Evolutionary conservation across 495 filamentous ascomycete species (phyloP), one percentile per base, ranked within the genome.

Genomic region (Neurospora tetraspora): DNA sequence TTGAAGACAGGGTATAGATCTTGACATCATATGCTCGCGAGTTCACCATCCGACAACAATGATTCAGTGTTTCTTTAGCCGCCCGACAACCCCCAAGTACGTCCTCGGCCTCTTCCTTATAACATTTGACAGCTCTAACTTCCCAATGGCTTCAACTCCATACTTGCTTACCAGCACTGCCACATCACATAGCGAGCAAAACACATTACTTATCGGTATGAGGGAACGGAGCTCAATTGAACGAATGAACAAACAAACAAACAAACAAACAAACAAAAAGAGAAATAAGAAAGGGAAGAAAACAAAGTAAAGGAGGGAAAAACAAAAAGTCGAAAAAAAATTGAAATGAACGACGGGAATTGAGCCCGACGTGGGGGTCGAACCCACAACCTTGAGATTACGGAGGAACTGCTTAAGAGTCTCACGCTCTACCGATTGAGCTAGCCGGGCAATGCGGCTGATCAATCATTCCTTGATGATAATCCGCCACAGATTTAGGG

Each of bases 351-450:
- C 45, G 45, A 23, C 45, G 45, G 45, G 45, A 53, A 53, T 53
- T 53, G 45, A 53, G 45, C 45, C 45, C 45, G 45, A 53, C 45
- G 45, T 53, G 43, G 43, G 43, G 43, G 43, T 47, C 43, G 53
- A 61, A 61, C 53, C 53, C 53, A 61, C 53, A 61, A 61, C 53
- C 53, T 61, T 61, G 53, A 61, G 53, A 61, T 61, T 61, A 61
- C 53, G 53, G 53, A 61, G 27, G 45, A 27, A 16, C 53, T 61
- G 12, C 23, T 89, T 89, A 90, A 90, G 88, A 90, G 88, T 90
- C 88, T 88, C 85, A 89, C 88, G 88, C 88, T 89, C 88, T 89
- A 88, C 88, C 88, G 88, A 90, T 89, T 90, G 88, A 90, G 88
- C 88, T 89, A 90, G 86, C 87, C 76, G 69, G 69, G 69, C 69